These are phyloP conservation scores for Ocimum tenuiflorum DNA, from an alignment of 257 asterid species.

Conservation along the genomic window DNA sequence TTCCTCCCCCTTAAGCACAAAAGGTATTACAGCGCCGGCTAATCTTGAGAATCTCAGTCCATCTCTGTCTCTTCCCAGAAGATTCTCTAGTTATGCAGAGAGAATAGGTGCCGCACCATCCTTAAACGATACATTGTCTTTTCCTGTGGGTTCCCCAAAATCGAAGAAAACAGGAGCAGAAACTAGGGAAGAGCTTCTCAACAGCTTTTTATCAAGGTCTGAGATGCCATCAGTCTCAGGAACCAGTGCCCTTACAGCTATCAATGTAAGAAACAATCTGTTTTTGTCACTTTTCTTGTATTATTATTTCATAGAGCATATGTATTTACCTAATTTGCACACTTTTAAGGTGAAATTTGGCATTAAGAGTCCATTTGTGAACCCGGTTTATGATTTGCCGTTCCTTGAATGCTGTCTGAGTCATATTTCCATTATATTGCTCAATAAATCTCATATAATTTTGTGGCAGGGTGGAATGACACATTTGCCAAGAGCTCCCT, in stretches of 20 bases:
- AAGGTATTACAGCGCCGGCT: constrained; percentile 35
- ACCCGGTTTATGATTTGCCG: background rate
- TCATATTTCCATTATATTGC: background rate
- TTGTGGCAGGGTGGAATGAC: constrained; percentile 54
- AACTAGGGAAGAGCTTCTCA: constrained; percentile 72
- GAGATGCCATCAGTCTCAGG: constrained; percentile 48
- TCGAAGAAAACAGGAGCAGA: constrained; percentile 84
- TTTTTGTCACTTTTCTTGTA: constrained; percentile 10
- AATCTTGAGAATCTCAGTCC: constrained; percentile 56
- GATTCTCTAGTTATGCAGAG: constrained; percentile 87
- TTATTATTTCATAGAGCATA: no score
- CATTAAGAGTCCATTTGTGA: no score
- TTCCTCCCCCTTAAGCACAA: constrained; percentile 45
- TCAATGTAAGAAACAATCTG: constrained; percentile 48
- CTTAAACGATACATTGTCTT: constrained; percentile 46
- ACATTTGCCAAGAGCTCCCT: constrained; percentile 34
- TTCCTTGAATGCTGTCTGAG: background rate
- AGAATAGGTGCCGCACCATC: constrained; percentile 73
- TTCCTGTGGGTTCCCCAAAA: constrained; percentile 68
- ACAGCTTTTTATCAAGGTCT: constrained; percentile 57
- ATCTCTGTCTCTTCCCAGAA: constrained; percentile 50
- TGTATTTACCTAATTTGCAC: no score
- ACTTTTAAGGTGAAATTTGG: no score
- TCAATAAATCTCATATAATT: constrained; percentile 7
- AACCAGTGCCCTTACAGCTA: constrained; percentile 35